phyloP scores from a whole-genome alignment of 2,329 filamentous ascomycete genomes.

The Ascocoryne sarcoides region DNA sequence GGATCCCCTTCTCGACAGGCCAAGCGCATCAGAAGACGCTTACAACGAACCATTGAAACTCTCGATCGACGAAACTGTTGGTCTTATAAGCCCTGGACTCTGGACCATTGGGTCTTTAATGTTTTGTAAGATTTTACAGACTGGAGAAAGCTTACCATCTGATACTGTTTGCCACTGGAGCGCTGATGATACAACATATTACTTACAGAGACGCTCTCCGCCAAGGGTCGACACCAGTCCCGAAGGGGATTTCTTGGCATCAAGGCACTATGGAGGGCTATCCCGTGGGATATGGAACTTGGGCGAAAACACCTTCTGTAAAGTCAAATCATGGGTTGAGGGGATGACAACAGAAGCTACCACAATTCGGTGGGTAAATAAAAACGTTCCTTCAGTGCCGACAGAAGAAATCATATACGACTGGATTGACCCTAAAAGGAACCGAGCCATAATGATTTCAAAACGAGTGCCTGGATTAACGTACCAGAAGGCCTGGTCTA shows the following conservation, averaged over 20 bases:
- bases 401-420: too few species aligned
- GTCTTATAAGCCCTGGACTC: neutral
- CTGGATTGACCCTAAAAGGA: too few species aligned
- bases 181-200: slow-evolving; percentile 2
- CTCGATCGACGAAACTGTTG: neutral
- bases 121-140: slow-evolving; percentile 3
- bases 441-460: slow-evolving; percentile 4
- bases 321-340: slow-evolving; percentile 3
- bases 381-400: slow-evolving; percentile 5
- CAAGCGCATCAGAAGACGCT: neutral
- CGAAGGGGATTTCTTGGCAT: neutral
- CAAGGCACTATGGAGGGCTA: neutral
- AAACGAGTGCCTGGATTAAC: slow-evolving; percentile 2
- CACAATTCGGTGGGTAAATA: slow-evolving; percentile 4
- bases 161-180: slow-evolving; percentile 5
- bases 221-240: too few species aligned
- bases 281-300: slow-evolving; percentile 1
- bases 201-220: slow-evolving; percentile 1
- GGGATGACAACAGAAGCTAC: slow-evolving; percentile 3
- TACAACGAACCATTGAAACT: neutral
- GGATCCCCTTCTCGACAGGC: neutral
- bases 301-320: slow-evolving; percentile 5
- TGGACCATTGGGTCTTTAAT: slow-evolving; percentile 8
- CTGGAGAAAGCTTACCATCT: neutral
- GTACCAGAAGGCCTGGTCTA: slow-evolving; percentile 2